Conservation (phyloP, 495 filamentous ascomycete species). For the Aspergillus conjunctus region DNA sequence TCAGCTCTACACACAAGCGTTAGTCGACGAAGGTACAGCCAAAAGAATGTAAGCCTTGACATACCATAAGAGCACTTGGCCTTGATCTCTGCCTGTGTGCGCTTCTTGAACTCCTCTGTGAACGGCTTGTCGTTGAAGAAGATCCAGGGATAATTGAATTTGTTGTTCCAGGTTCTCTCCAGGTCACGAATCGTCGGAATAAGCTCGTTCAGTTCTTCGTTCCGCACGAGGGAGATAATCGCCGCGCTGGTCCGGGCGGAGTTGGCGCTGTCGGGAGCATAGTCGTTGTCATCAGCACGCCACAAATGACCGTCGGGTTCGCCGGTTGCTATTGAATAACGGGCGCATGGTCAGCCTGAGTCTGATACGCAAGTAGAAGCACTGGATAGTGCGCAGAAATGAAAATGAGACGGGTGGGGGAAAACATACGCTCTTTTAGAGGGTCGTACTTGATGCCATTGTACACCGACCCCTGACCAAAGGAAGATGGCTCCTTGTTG, state of each 20-base stretch:
- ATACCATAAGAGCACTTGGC: constrained; percentile 82
- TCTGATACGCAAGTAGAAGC: not conserved
- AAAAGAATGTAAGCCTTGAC: not conserved
- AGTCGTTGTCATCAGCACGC: constrained; percentile 67
- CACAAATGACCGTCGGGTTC: constrained; percentile 78
- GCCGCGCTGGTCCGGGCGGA: constrained; percentile 89
- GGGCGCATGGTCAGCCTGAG: constrained; percentile 3
- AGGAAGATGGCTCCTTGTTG: constrained; percentile 50
- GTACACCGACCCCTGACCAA: constrained; percentile 35
- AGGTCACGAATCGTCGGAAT: constrained; percentile 85
- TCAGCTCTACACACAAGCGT: constrained; percentile 59
- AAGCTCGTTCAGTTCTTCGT: constrained; percentile 82
- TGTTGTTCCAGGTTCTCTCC: constrained; percentile 94
- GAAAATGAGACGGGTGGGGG: constrained; percentile 18
- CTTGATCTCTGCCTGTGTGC: constrained; percentile 76
- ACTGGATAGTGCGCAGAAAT: too few relatives aligned
- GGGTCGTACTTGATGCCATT: constrained; percentile 70
- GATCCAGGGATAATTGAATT: constrained; percentile 99
- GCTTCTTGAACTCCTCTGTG: constrained; percentile 85
- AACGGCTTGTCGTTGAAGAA: constrained; percentile 98
- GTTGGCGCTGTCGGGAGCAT: constrained; percentile 70
- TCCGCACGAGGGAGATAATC: constrained; percentile 86
- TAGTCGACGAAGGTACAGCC: constrained; percentile 16
- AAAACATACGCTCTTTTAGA: constrained; percentile 72
- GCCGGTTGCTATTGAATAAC: constrained; percentile 62